Conservation (phyloP, 768 basidiomycete genomes). For the Pleurotus eryngii region DNA sequence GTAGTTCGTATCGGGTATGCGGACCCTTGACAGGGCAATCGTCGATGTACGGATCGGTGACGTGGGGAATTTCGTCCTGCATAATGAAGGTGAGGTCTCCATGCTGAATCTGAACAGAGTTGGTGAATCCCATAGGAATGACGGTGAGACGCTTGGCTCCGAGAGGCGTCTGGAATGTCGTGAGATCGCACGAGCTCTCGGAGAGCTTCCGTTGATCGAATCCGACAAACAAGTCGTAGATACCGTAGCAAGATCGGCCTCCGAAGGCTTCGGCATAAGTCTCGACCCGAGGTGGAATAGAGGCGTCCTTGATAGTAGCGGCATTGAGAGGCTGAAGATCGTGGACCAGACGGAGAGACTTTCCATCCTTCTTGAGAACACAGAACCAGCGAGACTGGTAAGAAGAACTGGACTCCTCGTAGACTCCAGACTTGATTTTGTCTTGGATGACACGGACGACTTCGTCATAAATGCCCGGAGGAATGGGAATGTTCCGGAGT, state of each 20-base stretch:
- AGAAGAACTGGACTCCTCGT: constrained; percentile 33
- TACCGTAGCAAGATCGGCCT: constrained; percentile 25
- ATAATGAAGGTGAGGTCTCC: constrained; percentile 35
- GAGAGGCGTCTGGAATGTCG: constrained; percentile 37
- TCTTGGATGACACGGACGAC: constrained; percentile 25
- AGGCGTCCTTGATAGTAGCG: constrained; percentile 19
- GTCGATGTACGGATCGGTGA: too few species aligned
- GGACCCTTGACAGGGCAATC: too few species aligned
- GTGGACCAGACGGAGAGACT: too few species aligned
- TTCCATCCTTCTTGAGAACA: too few species aligned
- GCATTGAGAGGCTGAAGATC: too few species aligned
- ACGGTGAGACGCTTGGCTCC: constrained; percentile 22
- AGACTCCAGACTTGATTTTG: constrained; percentile 36
- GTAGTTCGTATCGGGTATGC: too few species aligned
- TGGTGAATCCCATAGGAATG: constrained; percentile 39
- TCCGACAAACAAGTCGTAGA: constrained; percentile 32
- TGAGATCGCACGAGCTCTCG: constrained; percentile 33
- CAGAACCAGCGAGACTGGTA: constrained; percentile 29
- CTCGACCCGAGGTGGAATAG: constrained; percentile 21
- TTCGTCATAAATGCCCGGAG: constrained; percentile 25
- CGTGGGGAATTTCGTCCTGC: constrained; percentile 27
- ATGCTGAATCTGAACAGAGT: constrained; percentile 35
- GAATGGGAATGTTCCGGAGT: background rate
- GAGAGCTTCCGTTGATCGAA: constrained; percentile 26
- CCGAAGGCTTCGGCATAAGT: constrained; percentile 29